A percentile compares a stretch with the other conserved stretches of the same genome.
phyloP scores from a whole-genome alignment of 331 rosid genomes.

The Stylosanthes scabra region DNA sequence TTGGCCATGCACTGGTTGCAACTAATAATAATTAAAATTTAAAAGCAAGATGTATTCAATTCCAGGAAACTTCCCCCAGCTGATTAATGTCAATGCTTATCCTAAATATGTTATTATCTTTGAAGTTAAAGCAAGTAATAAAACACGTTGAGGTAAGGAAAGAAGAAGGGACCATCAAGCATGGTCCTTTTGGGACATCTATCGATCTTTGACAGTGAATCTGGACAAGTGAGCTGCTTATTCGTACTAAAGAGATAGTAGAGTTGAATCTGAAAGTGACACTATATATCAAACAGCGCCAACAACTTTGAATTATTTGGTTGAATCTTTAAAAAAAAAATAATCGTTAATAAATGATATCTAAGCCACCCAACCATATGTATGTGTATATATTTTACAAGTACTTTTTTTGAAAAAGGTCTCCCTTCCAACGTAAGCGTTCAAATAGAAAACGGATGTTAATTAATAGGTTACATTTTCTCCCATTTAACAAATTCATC shows the following conservation, averaged over 20 bases:
- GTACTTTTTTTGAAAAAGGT: too few species aligned
- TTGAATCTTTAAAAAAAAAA: not conserved
- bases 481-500: not conserved
- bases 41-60: not conserved
- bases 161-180: not conserved
- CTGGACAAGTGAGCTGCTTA: not conserved
- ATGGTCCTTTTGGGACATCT: not conserved
- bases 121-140: not conserved
- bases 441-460: not conserved
- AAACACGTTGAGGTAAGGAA: not conserved
- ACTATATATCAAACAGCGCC: not conserved
- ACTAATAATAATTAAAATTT: not conserved
- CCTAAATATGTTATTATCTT: conserved; percentile 3
- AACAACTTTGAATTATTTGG: conserved; percentile 12
- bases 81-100: conserved; percentile 23
- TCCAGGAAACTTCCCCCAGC: not conserved
- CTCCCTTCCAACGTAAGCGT: not conserved
- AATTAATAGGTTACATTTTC: not conserved
- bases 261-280: conserved; percentile 1
- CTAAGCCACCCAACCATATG: not conserved
- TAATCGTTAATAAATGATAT: not conserved
- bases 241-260: not conserved
- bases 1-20: not conserved
- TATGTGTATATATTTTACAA: too few species aligned
- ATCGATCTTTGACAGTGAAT: conserved; percentile 9